Evolutionary conservation across 2,329 filamentous ascomycete species (phyloP), one percentile per base, ranked within the genome.

Genomic region (Sclerotinia minor): DNA sequence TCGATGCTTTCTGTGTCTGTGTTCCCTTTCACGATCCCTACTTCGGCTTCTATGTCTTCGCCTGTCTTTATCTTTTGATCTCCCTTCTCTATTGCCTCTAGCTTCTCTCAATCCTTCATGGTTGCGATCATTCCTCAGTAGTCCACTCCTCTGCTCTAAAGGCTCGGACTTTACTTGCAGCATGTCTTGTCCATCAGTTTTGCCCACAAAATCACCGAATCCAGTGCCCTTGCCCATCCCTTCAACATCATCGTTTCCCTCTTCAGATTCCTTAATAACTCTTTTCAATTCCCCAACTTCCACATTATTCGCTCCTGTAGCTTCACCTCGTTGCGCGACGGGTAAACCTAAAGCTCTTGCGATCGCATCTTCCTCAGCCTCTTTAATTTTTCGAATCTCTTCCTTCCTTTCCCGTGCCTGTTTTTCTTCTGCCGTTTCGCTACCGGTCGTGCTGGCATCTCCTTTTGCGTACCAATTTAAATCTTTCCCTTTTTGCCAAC

Each of bases 331-430:
- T 8, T 83, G 80, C 0, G 89, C 85, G 1, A 90, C 83, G 0
- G 92, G 92, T 41, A 97, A 80, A 0, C 95, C 95, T 65, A 99
- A 81, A 0, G 94, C 94, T 55, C 83, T 84, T 3, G 92, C 89
- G 77, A 98, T 89, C 1, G 94, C 95, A 78, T 97, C 94, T 77
- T 97, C 92, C 76, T 99, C 95, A 0, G 91, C 92, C 78, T 97
- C 91, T 76, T 97, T 97, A 77, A 97, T 85, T 73, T 85, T 88
- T 73, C 87, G 86, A 73, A 95, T 84, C 79, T 97, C 94, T 74
- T 92, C 90, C 69, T 87, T 88, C 65, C 90, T 84, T 76, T 90
- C 85, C 70, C 87, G 82, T 54, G 82, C 85, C 21, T 79, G 81
- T 59, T 82, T 84, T 74, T 89, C 83, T 69, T 88, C 86, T 8